These are phyloP conservation scores for Clavaria fumosa DNA, from an alignment of 768 basidiomycete species.

Conservation along the genomic window DNA sequence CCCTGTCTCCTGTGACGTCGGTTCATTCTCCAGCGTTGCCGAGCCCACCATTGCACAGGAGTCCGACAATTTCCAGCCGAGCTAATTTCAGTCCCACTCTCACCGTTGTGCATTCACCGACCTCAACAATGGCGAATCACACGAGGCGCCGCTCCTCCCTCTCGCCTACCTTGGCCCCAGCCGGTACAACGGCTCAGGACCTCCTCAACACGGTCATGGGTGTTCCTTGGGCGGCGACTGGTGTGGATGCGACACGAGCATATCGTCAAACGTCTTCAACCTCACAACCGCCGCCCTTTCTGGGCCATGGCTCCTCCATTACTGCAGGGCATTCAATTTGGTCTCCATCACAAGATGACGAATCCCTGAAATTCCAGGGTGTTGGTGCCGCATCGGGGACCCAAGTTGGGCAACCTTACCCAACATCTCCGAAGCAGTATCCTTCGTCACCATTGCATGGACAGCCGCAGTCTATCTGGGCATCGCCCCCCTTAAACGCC, in stretches of 20 bases:
- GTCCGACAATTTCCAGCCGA: conserved; percentile 22
- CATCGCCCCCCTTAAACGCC: conserved; percentile 17
- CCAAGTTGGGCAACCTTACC: conserved; percentile 18
- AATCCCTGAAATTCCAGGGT: conserved; percentile 19
- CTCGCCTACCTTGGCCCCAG: conserved; percentile 11
- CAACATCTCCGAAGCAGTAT: conserved; percentile 17
- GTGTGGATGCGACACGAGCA: conserved; percentile 10
- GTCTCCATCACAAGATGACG: conserved; percentile 43
- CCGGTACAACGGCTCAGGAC: conserved; percentile 51
- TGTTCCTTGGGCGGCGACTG: conserved; percentile 15
- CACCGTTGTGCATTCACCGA: conserved; percentile 20
- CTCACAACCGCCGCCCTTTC: conserved; percentile 31
- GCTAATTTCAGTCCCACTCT: conserved; percentile 19
- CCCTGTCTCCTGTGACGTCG: conserved; percentile 9
- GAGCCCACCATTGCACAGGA: conserved; percentile 20
- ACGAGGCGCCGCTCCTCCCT: conserved; percentile 13
- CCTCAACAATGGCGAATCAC: too few species aligned
- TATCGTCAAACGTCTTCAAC: conserved; percentile 18
- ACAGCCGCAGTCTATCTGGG: conserved; percentile 23
- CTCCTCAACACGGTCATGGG: conserved; percentile 41
- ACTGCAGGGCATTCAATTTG: conserved; percentile 45
- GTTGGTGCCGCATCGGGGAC: conserved; percentile 14
- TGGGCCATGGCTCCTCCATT: conserved; percentile 33
- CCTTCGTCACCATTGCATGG: conserved; percentile 15
- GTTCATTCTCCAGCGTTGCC: conserved; percentile 16